Evolutionary conservation across 371 early-diverging fungal species (phyloP).

Genomic region (Mortierella sp.): DNA sequence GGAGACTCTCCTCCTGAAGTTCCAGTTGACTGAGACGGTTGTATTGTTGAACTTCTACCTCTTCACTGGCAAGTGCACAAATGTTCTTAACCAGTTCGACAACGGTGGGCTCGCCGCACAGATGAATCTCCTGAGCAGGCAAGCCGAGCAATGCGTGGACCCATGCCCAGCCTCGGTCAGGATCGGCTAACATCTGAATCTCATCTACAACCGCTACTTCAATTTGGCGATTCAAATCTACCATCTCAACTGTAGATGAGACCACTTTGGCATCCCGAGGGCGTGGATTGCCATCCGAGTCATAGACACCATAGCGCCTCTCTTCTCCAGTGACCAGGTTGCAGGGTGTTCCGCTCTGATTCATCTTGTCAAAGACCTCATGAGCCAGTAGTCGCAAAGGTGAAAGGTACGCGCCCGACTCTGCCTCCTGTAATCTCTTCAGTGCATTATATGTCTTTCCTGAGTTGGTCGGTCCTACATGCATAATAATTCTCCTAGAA

Average conservation of each 20-base stretch:
- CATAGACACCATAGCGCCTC: conserved; percentile 63
- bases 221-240: conserved; percentile 60
- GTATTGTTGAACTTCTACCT: conserved; percentile 83
- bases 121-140: conserved; percentile 87
- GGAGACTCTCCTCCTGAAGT: conserved; percentile 63
- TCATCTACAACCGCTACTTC: conserved; percentile 97
- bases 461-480: conserved; percentile 97
- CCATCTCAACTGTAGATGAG: conserved; percentile 95
- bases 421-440: conserved; percentile 70
- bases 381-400: conserved; percentile 94
- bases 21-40: conserved; percentile 79
- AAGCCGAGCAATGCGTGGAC: conserved; percentile 87
- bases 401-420: conserved; percentile 88
- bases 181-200: conserved; percentile 94
- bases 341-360: conserved; percentile 76
- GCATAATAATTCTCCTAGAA: conserved; percentile 82
- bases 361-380: conserved; percentile 92
- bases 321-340: conserved; percentile 95
- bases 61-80: conserved; percentile 77
- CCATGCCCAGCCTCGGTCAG: conserved; percentile 96
- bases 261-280: conserved; percentile 57
- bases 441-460: conserved; percentile 96
- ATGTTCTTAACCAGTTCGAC: conserved; percentile 85
- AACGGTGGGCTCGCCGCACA: conserved; percentile 94
- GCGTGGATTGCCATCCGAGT: conserved; percentile 21